Percentiles rank a stretch among this genome's conserved stretches.
Evolutionary conservation across 208 protist species (phyloP).

Genomic region (Vickermania ingenoplastis): DNA sequence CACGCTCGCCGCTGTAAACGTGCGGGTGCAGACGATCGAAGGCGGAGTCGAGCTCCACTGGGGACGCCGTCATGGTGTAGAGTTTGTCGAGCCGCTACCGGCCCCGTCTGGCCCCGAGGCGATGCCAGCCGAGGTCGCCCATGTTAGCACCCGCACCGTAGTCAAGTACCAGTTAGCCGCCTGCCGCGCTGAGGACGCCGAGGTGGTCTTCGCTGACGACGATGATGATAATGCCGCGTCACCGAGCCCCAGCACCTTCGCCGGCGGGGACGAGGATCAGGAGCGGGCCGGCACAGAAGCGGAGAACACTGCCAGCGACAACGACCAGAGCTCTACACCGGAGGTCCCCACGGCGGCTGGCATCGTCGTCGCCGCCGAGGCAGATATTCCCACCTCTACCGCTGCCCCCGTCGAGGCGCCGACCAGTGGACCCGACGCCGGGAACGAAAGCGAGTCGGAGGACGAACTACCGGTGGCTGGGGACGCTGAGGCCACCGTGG

Average conservation of each 20-base stretch:
- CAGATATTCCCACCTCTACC: not conserved
- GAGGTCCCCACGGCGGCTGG: not conserved
- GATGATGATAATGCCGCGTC: not conserved
- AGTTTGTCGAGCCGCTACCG: constrained; percentile 1
- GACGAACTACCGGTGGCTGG: constrained; percentile 4
- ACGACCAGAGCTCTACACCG: not conserved
- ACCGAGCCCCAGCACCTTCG: no score
- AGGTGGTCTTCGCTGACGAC: not conserved
- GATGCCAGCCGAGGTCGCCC: not conserved
- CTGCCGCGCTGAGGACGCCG: not conserved
- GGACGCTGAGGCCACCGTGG: not conserved
- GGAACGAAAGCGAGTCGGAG: not conserved
- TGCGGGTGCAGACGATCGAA: constrained; percentile 24
- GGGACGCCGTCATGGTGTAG: constrained; percentile 7
- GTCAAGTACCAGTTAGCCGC: constrained; percentile 11
- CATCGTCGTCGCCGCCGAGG: not conserved
- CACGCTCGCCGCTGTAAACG: constrained; percentile 38
- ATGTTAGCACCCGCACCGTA: constrained; percentile 2
- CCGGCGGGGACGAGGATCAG: not conserved
- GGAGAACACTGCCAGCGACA: no score
- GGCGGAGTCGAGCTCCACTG: constrained; percentile 36
- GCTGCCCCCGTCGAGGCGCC: not conserved
- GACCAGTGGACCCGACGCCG: not conserved
- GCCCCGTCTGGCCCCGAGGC: not conserved
- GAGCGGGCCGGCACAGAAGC: not conserved